A percentile compares a stretch with the other conserved stretches of the same genome.
Evolutionary conservation across 176 grass and related monocot genomes (phyloP).

Genomic region (Thalia dealbata): DNA sequence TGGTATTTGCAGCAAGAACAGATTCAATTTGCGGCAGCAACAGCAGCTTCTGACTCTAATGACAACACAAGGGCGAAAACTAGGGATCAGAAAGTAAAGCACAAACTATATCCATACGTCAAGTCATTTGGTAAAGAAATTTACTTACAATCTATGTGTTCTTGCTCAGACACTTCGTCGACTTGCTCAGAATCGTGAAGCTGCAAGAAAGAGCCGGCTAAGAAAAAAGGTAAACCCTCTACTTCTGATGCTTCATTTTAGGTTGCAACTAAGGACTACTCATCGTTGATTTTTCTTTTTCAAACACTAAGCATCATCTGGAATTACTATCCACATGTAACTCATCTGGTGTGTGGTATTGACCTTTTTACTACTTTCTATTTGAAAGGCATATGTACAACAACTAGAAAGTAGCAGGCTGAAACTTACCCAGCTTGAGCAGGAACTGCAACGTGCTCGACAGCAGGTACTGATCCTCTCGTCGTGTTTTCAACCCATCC

Average conservation of each 20-base stretch:
- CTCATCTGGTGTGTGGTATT: not conserved
- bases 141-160: constrained; percentile 7
- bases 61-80: constrained; percentile 57
- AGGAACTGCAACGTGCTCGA: constrained; percentile 80
- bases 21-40: constrained; percentile 30
- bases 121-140: constrained; percentile 5
- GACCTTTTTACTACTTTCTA: constrained; percentile 10
- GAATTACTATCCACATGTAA: not conserved
- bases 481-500: not conserved
- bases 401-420: constrained; percentile 90
- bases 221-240: constrained; percentile 48
- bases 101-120: not conserved
- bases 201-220: constrained; percentile 58
- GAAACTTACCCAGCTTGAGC: constrained; percentile 82
- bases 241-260: not conserved
- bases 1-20: constrained; percentile 43
- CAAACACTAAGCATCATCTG: not conserved
- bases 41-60: constrained; percentile 49
- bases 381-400: constrained; percentile 89
- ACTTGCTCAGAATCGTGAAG: constrained; percentile 72
- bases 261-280: not conserved
- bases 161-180: constrained; percentile 46
- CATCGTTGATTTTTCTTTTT: not conserved
- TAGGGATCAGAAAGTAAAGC: constrained; percentile 54
- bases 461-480: constrained; percentile 51